Evolutionary conservation across 2,329 filamentous ascomycete species (phyloP).

Genomic region (Hypomyces perniciosus): DNA sequence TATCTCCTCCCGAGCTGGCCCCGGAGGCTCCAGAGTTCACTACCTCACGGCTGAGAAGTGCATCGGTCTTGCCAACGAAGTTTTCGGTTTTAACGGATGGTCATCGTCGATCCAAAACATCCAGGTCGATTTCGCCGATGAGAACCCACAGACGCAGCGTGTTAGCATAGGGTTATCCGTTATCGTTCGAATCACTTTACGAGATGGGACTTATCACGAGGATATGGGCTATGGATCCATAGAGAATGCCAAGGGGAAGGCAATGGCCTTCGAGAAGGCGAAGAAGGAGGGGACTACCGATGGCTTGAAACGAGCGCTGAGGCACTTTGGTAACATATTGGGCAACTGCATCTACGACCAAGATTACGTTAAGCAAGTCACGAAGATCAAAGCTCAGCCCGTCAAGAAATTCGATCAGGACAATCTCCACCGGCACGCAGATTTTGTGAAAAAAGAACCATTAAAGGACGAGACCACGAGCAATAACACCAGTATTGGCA

Average conservation of each 20-base stretch:
- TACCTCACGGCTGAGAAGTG: slow-evolving; percentile 96
- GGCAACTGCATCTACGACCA: slow-evolving; percentile 99
- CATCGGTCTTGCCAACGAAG: slow-evolving; percentile 89
- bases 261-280: slow-evolving; percentile 93
- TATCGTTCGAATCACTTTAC: slow-evolving; percentile 81
- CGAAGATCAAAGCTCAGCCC: slow-evolving; percentile 75
- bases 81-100: slow-evolving; percentile 98
- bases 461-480: slow-evolving; percentile 19
- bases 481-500: not conserved
- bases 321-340: slow-evolving; percentile 91
- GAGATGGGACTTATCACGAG: slow-evolving; percentile 95
- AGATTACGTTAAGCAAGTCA: slow-evolving; percentile 83
- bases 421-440: slow-evolving; percentile 75
- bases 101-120: slow-evolving; percentile 92
- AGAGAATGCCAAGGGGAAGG: slow-evolving; percentile 93
- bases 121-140: slow-evolving; percentile 92
- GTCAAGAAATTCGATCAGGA: slow-evolving; percentile 67
- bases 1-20: slow-evolving; percentile 78
- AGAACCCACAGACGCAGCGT: slow-evolving; percentile 69
- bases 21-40: slow-evolving; percentile 79
- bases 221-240: slow-evolving; percentile 96
- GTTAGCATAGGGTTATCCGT: slow-evolving; percentile 84
- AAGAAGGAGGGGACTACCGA: slow-evolving; percentile 98
- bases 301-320: slow-evolving; percentile 78
- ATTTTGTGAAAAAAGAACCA: slow-evolving; percentile 60